phyloP scores from a whole-genome alignment of 2,329 filamentous ascomycete genomes.

The Cladosporium sp. region DNA sequence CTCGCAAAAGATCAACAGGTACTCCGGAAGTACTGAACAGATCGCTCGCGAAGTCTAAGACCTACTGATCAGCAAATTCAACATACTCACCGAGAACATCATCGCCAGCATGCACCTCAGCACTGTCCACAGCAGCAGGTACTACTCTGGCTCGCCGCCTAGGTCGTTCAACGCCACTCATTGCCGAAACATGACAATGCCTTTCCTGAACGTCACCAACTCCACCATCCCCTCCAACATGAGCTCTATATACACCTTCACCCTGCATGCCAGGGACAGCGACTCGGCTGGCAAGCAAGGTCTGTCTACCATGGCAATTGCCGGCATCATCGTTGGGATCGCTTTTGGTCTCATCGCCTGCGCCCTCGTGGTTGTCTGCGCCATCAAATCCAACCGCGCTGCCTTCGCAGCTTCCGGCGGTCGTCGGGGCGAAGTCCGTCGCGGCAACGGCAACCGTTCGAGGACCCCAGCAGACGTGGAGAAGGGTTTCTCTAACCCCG shows the following conservation, averaged over 20 bases:
- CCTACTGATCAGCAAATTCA: neutral
- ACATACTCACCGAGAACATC: neutral
- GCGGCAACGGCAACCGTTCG: neutral
- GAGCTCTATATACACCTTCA: neutral
- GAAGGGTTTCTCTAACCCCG: too few species aligned
- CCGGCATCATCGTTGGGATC: neutral
- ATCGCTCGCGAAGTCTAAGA: neutral
- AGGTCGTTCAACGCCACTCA: neutral
- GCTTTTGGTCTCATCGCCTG: neutral
- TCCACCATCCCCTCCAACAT: neutral
- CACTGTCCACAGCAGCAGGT: neutral
- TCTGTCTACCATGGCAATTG: neutral
- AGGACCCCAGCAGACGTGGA: too few species aligned
- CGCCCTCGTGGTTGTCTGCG: neutral
- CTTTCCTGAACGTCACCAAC: neutral
- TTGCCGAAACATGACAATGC: slow-evolving; percentile 7
- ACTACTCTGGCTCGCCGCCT: neutral
- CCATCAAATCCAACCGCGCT: neutral
- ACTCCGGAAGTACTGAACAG: neutral
- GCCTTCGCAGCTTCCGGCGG: neutral
- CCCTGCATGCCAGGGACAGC: neutral
- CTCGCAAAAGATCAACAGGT: neutral
- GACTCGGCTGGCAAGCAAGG: neutral
- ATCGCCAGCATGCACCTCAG: neutral
- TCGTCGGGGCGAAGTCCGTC: neutral